phyloP scores from a whole-genome alignment of 805 yeast species.

The Yamadazyma kitorensis region DNA sequence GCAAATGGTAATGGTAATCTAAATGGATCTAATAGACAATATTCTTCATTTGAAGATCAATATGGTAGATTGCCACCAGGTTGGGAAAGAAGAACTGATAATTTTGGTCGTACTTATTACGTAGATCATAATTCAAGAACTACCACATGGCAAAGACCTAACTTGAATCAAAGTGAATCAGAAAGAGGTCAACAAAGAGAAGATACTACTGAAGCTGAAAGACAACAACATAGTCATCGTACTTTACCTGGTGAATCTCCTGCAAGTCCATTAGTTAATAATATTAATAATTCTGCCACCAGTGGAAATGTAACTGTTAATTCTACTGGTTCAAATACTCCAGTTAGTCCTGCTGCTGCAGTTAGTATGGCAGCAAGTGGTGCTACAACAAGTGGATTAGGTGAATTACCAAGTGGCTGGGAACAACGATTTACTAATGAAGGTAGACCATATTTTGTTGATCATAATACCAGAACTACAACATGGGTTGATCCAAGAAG shows the following conservation, averaged over 20 bases:
- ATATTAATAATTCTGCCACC: conserved; percentile 17
- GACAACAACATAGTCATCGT: conserved; percentile 87
- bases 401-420: conserved; percentile 98
- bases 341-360: conserved; percentile 66
- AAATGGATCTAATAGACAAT: conserved; percentile 49
- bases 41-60: conserved; percentile 95
- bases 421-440: conserved; percentile 97
- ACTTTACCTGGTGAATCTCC: conserved; percentile 71
- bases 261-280: conserved; percentile 28
- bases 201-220: conserved; percentile 76
- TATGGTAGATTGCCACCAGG: conserved; percentile 96
- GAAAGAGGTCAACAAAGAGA: conserved; percentile 64
- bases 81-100: conserved; percentile 98
- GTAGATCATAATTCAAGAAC: conserved; percentile 98
- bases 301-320: conserved; percentile 48
- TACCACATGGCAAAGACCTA: conserved; percentile 99
- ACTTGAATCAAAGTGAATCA: conserved; percentile 72
- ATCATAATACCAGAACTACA: conserved; percentile 98
- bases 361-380: conserved; percentile 72
- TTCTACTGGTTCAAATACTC: conserved; percentile 42
- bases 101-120: conserved; percentile 94
- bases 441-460: conserved; percentile 97
- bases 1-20: conserved; percentile 10
- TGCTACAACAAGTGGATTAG: conserved; percentile 91
- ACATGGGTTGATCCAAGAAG: conserved; percentile 99